These are phyloP conservation scores for Fusarium scirpi DNA, from an alignment of 2,329 filamentous ascomycete genomes.

Conservation along the genomic window DNA sequence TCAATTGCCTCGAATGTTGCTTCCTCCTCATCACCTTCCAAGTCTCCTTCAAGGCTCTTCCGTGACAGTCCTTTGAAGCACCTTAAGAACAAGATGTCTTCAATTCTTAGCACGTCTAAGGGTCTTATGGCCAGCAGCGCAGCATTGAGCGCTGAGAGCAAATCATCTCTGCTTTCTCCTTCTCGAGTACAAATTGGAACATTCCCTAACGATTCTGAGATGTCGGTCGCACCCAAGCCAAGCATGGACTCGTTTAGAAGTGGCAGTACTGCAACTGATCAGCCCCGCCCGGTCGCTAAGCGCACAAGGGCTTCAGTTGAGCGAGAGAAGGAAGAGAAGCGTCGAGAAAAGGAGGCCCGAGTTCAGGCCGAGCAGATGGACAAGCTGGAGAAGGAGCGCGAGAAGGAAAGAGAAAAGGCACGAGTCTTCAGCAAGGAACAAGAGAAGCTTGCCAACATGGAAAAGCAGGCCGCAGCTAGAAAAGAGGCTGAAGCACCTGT, in stretches of 20 bases:
- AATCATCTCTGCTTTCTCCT: constrained; percentile 68
- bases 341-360: constrained; percentile 73
- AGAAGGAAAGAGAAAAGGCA: constrained; percentile 78
- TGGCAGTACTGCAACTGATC: constrained; percentile 43
- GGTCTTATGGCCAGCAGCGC: constrained; percentile 85
- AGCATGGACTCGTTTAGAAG: constrained; percentile 41
- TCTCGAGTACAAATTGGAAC: constrained; percentile 61
- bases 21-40: constrained; percentile 62
- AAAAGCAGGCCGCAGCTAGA: constrained; percentile 64
- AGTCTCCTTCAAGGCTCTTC: constrained; percentile 67
- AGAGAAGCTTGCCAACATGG: constrained; percentile 65
- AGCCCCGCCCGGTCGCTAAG: constrained; percentile 57
- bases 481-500: constrained; percentile 62
- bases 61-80: constrained; percentile 87
- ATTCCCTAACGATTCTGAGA: constrained; percentile 60
- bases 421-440: constrained; percentile 69
- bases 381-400: constrained; percentile 74
- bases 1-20: constrained; percentile 49
- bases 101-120: constrained; percentile 88
- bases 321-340: constrained; percentile 73
- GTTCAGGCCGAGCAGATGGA: constrained; percentile 70
- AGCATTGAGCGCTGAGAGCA: constrained; percentile 71
- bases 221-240: constrained; percentile 55
- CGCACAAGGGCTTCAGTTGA: constrained; percentile 70
- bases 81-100: constrained; percentile 92